phyloP scores from a whole-genome alignment of 1,284 basidiomycete genomes.

The Tilletia caries region DNA sequence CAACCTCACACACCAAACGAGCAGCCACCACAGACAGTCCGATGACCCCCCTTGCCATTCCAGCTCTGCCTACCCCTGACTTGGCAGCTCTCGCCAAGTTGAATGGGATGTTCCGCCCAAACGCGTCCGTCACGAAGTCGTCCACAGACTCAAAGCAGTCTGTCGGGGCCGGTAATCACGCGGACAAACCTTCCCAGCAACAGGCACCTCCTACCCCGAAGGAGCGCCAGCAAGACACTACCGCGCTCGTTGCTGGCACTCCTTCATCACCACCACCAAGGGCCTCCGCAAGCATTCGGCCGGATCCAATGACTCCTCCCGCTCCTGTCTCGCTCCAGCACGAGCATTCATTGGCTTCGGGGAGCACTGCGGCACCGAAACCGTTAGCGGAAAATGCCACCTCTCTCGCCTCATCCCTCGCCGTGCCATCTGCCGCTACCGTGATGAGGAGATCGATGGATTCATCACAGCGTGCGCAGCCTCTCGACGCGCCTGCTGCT shows the following conservation, averaged over 20 bases:
- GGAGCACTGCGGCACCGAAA: not conserved
- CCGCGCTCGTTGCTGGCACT: too few species aligned
- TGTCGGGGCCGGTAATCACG: not conserved
- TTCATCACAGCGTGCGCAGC: too few species aligned
- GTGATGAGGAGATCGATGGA: too few species aligned
- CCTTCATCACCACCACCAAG: too few species aligned
- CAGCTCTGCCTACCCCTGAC: not conserved
- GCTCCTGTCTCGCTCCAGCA: too few species aligned
- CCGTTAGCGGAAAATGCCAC: not conserved
- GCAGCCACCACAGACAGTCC: not conserved
- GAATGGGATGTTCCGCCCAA: not conserved
- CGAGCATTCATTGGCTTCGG: not conserved
- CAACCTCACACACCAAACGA: not conserved
- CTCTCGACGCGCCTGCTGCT: too few species aligned
- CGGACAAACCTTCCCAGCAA: not conserved
- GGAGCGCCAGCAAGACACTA: too few species aligned
- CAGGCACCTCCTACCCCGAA: not conserved
- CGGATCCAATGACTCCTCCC: too few species aligned
- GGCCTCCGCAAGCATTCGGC: too few species aligned
- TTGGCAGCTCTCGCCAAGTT: not conserved
- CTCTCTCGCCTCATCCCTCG: too few species aligned
- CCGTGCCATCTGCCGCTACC: too few species aligned
- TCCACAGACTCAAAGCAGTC: not conserved
- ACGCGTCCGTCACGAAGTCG: not conserved
- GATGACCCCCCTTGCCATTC: not conserved